Evolutionary conservation across 75 land plant species (phyloP).

Genomic region (Ceratopteris richardii): DNA sequence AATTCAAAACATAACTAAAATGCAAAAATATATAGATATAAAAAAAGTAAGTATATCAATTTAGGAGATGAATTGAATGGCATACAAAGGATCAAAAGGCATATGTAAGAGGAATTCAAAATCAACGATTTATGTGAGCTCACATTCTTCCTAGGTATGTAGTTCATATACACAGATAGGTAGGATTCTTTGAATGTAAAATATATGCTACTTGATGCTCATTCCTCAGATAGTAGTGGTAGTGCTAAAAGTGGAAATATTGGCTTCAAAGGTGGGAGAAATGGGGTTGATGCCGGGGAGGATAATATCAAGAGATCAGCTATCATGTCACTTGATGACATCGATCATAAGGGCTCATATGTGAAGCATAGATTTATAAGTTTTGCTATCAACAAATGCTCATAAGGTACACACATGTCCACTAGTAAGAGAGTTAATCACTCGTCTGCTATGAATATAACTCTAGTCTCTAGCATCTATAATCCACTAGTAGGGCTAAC

Average conservation of each 20-base stretch:
- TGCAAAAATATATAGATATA: too few relatives aligned
- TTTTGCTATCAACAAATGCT: background rate
- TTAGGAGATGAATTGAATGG: too few relatives aligned
- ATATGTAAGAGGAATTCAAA: too few relatives aligned
- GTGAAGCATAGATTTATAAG: background rate
- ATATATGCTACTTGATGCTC: constrained; percentile 22
- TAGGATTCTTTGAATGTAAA: constrained; percentile 35
- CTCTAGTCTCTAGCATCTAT: constrained; percentile 26
- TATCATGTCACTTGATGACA: constrained; percentile 28
- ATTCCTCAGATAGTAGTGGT: constrained; percentile 9
- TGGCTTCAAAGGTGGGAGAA: constrained; percentile 45
- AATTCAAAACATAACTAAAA: too few relatives aligned
- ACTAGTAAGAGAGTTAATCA: constrained; percentile 7
- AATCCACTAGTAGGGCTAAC: constrained; percentile 37
- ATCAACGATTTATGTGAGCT: too few relatives aligned
- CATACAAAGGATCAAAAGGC: constrained; percentile 13
- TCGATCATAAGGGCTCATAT: constrained; percentile 6
- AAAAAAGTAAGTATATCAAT: too few relatives aligned
- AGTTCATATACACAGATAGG: constrained; percentile 54
- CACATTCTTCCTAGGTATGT: too few relatives aligned
- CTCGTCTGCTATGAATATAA: constrained; percentile 5
- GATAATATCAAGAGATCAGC: constrained; percentile 37
- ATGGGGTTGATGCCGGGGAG: constrained; percentile 26
- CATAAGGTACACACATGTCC: constrained; percentile 6
- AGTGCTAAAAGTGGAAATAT: constrained; percentile 37